Base-by-base conservation (phyloP, 371 early-diverging fungal genomes). In the Ordospora pajunii region DNA sequence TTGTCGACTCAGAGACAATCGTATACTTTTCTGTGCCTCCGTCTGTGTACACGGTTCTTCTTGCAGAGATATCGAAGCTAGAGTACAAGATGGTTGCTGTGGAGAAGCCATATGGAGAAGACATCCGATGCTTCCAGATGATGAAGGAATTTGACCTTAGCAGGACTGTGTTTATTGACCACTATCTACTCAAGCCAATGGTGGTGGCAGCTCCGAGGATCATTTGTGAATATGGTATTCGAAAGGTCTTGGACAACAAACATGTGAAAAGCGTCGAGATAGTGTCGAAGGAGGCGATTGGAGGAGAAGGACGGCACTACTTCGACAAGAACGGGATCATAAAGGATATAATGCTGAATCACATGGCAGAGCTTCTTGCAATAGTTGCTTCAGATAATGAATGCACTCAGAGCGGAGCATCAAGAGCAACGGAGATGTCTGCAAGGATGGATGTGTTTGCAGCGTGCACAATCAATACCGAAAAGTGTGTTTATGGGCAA, bases 61-160 rank as follows among this genome's bases (percentile, higher is more conserved):
- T 93, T 9, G 81, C 75, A 10, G 89, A 90, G 21, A 67, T 94
- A 58, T 88, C 48, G 3, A 45, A 58, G 23, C 52, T 69, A 22
- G 25, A 53, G n/a, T 25, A 90, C 88, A 79, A 87, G 65, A 62
- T 89, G 10, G 73, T 96, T 46, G 88, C 93, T 50, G 88, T 96
- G n/a, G 99, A 99, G 81, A 99, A 99, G 84, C 99, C 99, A 0
- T 95, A 95, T 88, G 99, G 99, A 14, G 89, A 89, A 79, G 93
- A 93, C 78, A 87, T 89, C 2, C 90, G 91, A 11, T 89, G 88
- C 19, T 91, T 91, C 54, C 86, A 88, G 64, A 84, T 53, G 19
- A 46, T 85, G 9, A 72, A 74, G 43, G 22, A 52, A 45, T 37
- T 22, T 62, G 40, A 73, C 19, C 51, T 68, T 11, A 21, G 32